Evolutionary conservation across 73 alveolate species (phyloP).

Genomic region (Urostyla sp.): DNA sequence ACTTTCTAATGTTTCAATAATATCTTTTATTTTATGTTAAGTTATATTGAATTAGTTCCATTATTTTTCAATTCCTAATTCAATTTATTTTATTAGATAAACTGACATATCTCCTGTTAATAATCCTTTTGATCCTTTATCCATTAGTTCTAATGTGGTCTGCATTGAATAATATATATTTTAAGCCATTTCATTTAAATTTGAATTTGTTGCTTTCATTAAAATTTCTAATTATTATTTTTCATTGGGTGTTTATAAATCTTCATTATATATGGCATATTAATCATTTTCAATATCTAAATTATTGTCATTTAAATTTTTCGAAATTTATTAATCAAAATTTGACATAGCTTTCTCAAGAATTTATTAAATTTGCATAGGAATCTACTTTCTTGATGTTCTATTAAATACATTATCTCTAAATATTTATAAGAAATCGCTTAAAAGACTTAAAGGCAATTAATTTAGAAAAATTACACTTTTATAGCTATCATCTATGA

Average conservation of each 20-base stretch:
- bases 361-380: neutral
- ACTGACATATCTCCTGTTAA: slow-evolving; percentile 83
- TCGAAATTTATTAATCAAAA: no score
- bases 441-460: slow-evolving; percentile 48
- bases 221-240: neutral
- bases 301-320: no score
- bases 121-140: slow-evolving; percentile 85
- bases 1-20: slow-evolving; percentile 28
- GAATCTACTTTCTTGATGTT: slow-evolving; percentile 19
- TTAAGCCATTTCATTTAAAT: slow-evolving; percentile 45
- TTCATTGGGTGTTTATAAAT: neutral
- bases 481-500: slow-evolving; percentile 53
- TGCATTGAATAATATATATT: slow-evolving; percentile 68
- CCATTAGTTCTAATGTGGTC: slow-evolving; percentile 78
- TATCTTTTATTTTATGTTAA: slow-evolving; percentile 37
- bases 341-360: slow-evolving; percentile 12
- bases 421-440: slow-evolving; percentile 24
- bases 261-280: neutral
- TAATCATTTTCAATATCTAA: neutral
- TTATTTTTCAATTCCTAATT: slow-evolving; percentile 45
- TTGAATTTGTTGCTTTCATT: neutral
- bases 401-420: slow-evolving; percentile 27
- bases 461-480: slow-evolving; percentile 53
- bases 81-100: slow-evolving; percentile 56
- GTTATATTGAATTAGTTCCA: neutral